A percentile compares a stretch with the other conserved stretches of the same genome.
These are phyloP conservation scores for Rosa rugosa DNA, from an alignment of 306 rosid species.

Conservation along the genomic window DNA sequence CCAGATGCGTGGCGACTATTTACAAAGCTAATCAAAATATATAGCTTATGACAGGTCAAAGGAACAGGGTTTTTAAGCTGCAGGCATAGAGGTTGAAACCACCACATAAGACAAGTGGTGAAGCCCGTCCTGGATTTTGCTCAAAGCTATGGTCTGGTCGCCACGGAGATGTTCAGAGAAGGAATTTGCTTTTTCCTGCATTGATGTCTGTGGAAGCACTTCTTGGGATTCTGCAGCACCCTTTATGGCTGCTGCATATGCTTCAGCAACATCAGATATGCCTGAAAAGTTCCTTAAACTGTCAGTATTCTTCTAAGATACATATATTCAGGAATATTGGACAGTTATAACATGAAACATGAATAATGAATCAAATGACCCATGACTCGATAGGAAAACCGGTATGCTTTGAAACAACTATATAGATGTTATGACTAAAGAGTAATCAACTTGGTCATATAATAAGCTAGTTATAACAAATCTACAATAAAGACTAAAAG, in stretches of 20 bases:
- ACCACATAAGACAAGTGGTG: constrained; percentile 75
- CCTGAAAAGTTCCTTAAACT: constrained; percentile 44
- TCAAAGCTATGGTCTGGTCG: constrained; percentile 71
- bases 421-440: neutral
- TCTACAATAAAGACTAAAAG: no score
- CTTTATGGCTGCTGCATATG: constrained; percentile 80
- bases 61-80: constrained; percentile 42
- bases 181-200: constrained; percentile 67
- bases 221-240: constrained; percentile 58
- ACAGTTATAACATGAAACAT: neutral
- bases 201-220: constrained; percentile 46
- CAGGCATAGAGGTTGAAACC: constrained; percentile 73
- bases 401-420: neutral
- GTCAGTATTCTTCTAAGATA: neutral
- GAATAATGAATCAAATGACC: neutral
- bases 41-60: neutral
- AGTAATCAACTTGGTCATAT: neutral
- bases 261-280: constrained; percentile 83
- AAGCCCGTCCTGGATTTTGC: constrained; percentile 84
- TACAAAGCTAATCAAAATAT: constrained; percentile 34
- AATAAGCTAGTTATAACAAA: neutral
- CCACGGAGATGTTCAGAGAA: constrained; percentile 60
- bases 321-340: neutral
- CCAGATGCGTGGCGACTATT: constrained; percentile 28
- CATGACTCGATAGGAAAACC: neutral